phyloP scores from a whole-genome alignment of 176 grass and related monocot species.

The Lolium rigidum region DNA sequence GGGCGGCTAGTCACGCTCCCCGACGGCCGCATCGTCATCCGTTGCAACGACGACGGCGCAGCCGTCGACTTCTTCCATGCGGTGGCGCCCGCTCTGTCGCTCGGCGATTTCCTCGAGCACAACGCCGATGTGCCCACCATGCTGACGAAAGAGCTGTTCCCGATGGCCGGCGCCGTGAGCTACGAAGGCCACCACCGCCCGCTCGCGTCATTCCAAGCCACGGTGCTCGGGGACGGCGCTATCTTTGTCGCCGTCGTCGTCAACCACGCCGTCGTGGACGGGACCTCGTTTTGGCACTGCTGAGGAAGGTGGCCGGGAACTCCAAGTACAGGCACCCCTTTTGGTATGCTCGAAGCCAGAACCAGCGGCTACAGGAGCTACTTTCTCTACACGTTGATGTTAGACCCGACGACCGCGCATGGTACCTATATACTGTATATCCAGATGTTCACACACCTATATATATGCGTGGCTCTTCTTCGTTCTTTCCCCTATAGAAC shows the following conservation, averaged over 20 bases:
- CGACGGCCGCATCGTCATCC: slow-evolving; percentile 65
- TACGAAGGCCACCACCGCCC: slow-evolving; percentile 72
- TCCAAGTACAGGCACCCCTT: no score
- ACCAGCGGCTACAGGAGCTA: no score
- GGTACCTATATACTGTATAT: no score
- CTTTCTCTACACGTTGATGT: no score
- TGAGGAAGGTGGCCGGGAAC: no score
- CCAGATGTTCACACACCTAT: no score
- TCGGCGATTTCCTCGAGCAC: slow-evolving; percentile 52
- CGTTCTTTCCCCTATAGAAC: no score
- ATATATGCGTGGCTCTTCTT: no score
- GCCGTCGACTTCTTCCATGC: slow-evolving; percentile 72
- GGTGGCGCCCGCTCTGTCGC: slow-evolving; percentile 51
- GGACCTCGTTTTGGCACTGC: slow-evolving; percentile 82
- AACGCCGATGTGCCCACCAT: slow-evolving; percentile 64
- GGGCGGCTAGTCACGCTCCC: slow-evolving; percentile 68
- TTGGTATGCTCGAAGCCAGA: no score
- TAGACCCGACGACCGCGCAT: no score
- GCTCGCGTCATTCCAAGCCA: slow-evolving; percentile 75
- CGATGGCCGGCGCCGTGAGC: slow-evolving; percentile 69
- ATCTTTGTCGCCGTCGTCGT: slow-evolving; percentile 75
- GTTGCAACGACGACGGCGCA: slow-evolving; percentile 44
- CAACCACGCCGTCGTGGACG: slow-evolving; percentile 78
- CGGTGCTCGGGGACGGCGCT: slow-evolving; percentile 75
- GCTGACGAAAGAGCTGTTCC: slow-evolving; percentile 65